Base-by-base conservation (phyloP, 495 filamentous ascomycete species). In the Penicillium subrubescens region DNA sequence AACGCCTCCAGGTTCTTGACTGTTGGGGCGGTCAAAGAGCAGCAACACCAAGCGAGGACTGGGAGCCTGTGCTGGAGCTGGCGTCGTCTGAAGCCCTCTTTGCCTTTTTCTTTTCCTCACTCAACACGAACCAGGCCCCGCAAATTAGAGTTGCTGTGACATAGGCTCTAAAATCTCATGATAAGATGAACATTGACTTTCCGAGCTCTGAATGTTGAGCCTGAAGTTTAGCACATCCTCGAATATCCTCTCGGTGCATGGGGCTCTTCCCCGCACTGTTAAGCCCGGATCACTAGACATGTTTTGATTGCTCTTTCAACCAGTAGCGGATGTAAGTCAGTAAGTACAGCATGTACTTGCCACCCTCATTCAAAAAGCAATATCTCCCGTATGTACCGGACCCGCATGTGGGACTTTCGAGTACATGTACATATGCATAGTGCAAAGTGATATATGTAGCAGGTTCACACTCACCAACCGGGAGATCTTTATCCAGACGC, bases 91-190 rank as follows among this genome's bases (percentile, higher is more conserved):
- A 25, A 52, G 25, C 23, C 48, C 48, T 52, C 31, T 52, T 52
- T 52, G 11, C n/a, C 10, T 17, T 31, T 52, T 21, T 6, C 3
- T 52, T 15, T 50, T 27, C 14, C 46, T 27, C 23, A 27, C 52
- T 21, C 29, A 19, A 55, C 19, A 27, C 15, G 43, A 59, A 21
- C 11, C 21, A 50, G 10, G 58, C 58, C 66, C 69, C 69, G 69
- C 69, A 69, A 69, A 67, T 71, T 73, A 73, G 64, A 73, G 71
- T 73, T 73, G 62, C 54, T 64, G 56, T 71, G 69, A 69, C 69
- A 71, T 68, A 66, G 63, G 63, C 71, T 68, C 67, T 71, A 73
- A 71, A 69, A 61, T 31, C 31, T 66, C 34, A 67, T 37, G 63
- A 68, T 71, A 50, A 66, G 57, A 64, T 65, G 66, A 64, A 37